Conservation (phyloP, 192 early-diverging fungal species). For the Coemansia sp. region DNA sequence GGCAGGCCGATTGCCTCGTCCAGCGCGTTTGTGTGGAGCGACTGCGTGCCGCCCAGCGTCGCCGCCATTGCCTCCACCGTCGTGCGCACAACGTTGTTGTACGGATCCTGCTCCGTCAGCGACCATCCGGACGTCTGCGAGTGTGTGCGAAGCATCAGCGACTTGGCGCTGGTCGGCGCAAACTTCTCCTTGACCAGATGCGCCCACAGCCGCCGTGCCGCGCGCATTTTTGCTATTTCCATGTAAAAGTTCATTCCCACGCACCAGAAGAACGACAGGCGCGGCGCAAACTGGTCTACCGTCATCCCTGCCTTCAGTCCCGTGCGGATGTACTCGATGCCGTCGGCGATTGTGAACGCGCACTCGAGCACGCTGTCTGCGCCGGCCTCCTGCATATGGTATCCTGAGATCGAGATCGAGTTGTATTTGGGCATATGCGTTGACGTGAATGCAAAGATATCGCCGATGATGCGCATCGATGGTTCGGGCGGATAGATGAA, state of each 20-base stretch:
- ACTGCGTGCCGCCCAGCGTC: slow-evolving; percentile 88
- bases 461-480: slow-evolving; percentile 87
- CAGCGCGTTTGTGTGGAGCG: slow-evolving; percentile 89
- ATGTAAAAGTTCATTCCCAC: slow-evolving; percentile 96
- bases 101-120: slow-evolving; percentile 88
- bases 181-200: slow-evolving; percentile 79
- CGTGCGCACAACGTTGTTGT: slow-evolving; percentile 88
- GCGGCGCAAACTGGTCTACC: slow-evolving; percentile 84
- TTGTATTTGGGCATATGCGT: slow-evolving; percentile 92
- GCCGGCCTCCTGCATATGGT: slow-evolving; percentile 92
- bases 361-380: slow-evolving; percentile 86
- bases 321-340: slow-evolving; percentile 77
- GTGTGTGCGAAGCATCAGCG: slow-evolving; percentile 82
- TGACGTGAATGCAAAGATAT: slow-evolving; percentile 88
- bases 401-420: slow-evolving; percentile 94
- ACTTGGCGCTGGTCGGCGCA: slow-evolving; percentile 75
- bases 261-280: slow-evolving; percentile 90
- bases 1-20: slow-evolving; percentile 89
- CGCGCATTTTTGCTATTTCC: slow-evolving; percentile 91
- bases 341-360: slow-evolving; percentile 91
- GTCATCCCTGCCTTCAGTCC: slow-evolving; percentile 83
- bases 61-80: slow-evolving; percentile 91
- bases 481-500: slow-evolving; percentile 93
- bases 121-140: slow-evolving; percentile 93
- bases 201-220: slow-evolving; percentile 85